phyloP scores from a whole-genome alignment of 371 early-diverging fungal species.

The Aphelidium insulamus region DNA sequence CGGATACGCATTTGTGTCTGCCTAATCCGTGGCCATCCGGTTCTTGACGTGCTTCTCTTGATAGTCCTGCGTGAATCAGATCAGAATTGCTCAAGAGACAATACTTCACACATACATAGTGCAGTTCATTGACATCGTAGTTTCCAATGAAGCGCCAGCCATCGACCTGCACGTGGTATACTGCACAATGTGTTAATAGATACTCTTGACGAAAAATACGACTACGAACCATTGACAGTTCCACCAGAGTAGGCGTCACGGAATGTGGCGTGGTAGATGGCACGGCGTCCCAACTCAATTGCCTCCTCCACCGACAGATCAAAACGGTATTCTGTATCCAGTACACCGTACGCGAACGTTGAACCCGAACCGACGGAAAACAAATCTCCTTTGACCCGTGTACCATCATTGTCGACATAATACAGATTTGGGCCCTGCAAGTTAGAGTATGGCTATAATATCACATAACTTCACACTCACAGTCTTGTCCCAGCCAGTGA shows the following conservation, averaged over 20 bases:
- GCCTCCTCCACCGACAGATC: conserved; percentile 87
- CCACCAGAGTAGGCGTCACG: conserved; percentile 99
- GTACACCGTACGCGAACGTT: conserved; percentile 92
- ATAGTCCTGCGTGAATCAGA: too few relatives aligned
- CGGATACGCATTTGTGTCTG: too few relatives aligned
- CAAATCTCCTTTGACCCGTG: conserved; percentile 69
- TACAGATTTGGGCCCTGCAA: conserved; percentile 77
- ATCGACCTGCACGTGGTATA: conserved; percentile 75
- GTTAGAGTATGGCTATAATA: background rate
- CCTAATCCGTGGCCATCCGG: too few relatives aligned
- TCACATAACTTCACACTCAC: conserved; percentile 12
- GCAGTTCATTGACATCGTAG: conserved; percentile 66
- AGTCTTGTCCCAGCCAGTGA: conserved; percentile 97
- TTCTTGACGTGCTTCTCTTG: too few relatives aligned
- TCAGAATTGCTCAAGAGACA: too few relatives aligned
- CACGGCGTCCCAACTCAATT: conserved; percentile 77
- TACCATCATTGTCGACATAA: conserved; percentile 97
- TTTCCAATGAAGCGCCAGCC: conserved; percentile 82
- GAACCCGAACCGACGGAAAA: conserved; percentile 98
- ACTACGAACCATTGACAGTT: conserved; percentile 49
- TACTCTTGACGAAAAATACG: background rate
- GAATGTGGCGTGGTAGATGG: conserved; percentile 97
- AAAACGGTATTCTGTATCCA: conserved; percentile 74
- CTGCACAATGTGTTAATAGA: conserved; percentile 10
- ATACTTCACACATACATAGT: too few relatives aligned